Conservation (phyloP, 2,329 filamentous ascomycete genomes). For the Uncinocarpus reesii region DNA sequence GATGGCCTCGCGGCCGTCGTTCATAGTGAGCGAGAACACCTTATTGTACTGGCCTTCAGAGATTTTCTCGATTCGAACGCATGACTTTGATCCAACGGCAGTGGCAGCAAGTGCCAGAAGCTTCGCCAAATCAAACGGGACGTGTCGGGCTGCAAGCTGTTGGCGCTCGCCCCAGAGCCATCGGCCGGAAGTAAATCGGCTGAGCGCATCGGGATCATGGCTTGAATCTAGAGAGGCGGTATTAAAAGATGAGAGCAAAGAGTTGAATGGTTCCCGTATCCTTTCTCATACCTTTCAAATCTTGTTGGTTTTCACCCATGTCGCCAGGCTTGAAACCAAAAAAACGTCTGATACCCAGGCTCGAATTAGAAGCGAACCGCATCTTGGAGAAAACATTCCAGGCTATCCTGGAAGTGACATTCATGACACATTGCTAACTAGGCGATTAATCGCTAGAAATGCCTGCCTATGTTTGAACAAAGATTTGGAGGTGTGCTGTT, state of each 20-base stretch:
- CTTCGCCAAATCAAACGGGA: constrained; percentile 26
- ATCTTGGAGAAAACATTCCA: no score
- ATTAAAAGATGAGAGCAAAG: background rate
- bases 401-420: no score
- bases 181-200: constrained; percentile 24
- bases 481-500: no score
- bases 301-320: background rate
- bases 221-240: constrained; percentile 7
- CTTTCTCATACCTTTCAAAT: background rate
- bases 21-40: constrained; percentile 25
- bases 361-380: no score
- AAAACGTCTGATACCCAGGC: no score
- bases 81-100: constrained; percentile 22
- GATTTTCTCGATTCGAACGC: constrained; percentile 20
- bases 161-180: constrained; percentile 30
- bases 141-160: constrained; percentile 25
- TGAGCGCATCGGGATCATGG: constrained; percentile 16
- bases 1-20: constrained; percentile 12
- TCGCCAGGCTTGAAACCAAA: background rate
- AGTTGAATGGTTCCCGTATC: no score
- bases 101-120: constrained; percentile 28
- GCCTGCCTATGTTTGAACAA: no score
- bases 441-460: no score
- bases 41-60: constrained; percentile 25
- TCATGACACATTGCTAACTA: no score